Percentiles rank a stretch among this genome's conserved stretches.
Conservation (phyloP, 345 rosid species). For the Aquilaria sinensis region DNA sequence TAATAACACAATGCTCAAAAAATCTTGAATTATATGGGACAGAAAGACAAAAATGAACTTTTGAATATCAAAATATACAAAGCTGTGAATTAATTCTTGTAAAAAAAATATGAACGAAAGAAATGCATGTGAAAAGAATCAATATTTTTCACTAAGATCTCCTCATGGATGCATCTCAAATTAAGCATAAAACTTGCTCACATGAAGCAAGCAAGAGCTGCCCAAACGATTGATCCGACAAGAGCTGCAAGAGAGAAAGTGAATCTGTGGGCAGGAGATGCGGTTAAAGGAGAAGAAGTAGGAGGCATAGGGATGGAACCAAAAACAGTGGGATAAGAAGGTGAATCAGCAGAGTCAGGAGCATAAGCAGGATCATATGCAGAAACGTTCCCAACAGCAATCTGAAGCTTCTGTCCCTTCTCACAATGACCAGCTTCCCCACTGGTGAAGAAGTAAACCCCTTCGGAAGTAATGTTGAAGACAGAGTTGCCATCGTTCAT, state of each 20-base stretch:
- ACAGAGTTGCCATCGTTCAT: constrained; percentile 94
- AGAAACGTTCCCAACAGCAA: constrained; percentile 59
- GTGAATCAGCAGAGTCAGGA: constrained; percentile 50
- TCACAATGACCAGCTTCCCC: constrained; percentile 68
- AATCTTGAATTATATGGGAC: too few species aligned
- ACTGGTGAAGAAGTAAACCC: constrained; percentile 77
- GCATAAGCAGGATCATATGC: constrained; percentile 45
- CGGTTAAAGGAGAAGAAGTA: constrained; percentile 24
- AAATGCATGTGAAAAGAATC: too few species aligned
- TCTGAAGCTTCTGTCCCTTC: constrained; percentile 76
- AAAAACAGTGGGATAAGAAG: constrained; percentile 62
- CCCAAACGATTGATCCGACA: constrained; percentile 33
- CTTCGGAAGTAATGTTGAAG: constrained; percentile 68
- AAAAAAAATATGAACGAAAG: too few species aligned
- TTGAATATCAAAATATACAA: too few species aligned
- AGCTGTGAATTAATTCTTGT: too few species aligned
- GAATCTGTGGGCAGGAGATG: constrained; percentile 14
- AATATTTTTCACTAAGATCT: too few species aligned
- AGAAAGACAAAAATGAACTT: too few species aligned
- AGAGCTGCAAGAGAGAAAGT: constrained; percentile 26
- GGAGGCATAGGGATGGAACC: constrained; percentile 67
- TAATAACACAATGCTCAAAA: too few species aligned
- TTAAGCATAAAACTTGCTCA: constrained; percentile 14
- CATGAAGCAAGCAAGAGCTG: constrained; percentile 28
- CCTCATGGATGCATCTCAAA: too few species aligned